Conservation (phyloP, 768 basidiomycete species). For the Mycena vitilis region DNA sequence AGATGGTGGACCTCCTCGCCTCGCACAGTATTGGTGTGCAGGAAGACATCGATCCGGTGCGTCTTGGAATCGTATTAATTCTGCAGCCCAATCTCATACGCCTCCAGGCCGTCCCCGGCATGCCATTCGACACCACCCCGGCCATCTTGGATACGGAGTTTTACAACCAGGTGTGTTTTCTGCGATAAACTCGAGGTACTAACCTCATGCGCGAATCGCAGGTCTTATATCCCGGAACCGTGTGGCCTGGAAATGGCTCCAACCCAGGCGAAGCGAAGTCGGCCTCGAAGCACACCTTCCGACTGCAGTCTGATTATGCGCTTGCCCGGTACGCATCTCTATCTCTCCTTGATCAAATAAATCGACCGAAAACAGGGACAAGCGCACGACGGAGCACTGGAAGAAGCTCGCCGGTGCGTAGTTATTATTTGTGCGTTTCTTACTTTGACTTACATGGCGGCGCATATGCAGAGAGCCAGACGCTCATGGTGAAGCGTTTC, state of each 20-base stretch:
- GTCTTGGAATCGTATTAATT: neutral
- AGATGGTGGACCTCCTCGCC: slow-evolving; percentile 35
- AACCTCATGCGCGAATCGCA: neutral
- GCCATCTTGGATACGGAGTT: slow-evolving; percentile 44
- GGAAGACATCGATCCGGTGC: slow-evolving; percentile 33
- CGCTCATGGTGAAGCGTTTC: slow-evolving; percentile 35
- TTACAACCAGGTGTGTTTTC: slow-evolving; percentile 40
- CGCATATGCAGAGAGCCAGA: slow-evolving; percentile 26
- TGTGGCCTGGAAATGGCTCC: slow-evolving; percentile 17
- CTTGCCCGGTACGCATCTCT: slow-evolving; percentile 17
- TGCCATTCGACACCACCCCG: slow-evolving; percentile 47
- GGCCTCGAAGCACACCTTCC: slow-evolving; percentile 45
- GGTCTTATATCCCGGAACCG: slow-evolving; percentile 14
- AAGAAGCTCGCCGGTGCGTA: no score
- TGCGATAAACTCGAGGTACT: neutral
- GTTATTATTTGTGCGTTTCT: neutral
- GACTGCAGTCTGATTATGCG: slow-evolving; percentile 46
- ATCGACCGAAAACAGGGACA: no score
- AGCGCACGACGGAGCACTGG: no score
- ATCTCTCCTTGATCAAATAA: neutral
- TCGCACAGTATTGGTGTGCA: slow-evolving; percentile 34
- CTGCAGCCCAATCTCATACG: neutral
- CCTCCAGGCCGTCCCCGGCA: slow-evolving; percentile 36
- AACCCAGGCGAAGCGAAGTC: slow-evolving; percentile 41
- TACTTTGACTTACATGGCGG: neutral